A percentile compares a stretch with the other conserved stretches of the same genome.
These are phyloP conservation scores for Panicum miliaceum DNA, from an alignment of 176 grass and related monocot species.

Conservation along the genomic window DNA sequence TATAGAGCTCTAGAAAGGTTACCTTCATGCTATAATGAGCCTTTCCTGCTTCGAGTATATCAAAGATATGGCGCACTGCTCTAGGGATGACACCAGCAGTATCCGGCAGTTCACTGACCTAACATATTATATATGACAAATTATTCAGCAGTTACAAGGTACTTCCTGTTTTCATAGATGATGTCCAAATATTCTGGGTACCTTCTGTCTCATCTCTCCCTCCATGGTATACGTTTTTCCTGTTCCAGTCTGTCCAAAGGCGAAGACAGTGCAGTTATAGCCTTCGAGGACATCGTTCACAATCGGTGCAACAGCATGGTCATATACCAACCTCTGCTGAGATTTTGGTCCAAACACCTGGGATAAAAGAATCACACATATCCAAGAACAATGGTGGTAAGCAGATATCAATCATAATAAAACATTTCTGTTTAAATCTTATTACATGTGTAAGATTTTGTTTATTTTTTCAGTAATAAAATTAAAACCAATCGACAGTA, in stretches of 20 bases:
- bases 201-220: slow-evolving; percentile 79
- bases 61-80: slow-evolving; percentile 79
- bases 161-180: background rate
- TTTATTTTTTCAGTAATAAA: background rate
- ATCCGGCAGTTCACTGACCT: slow-evolving; percentile 57
- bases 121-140: slow-evolving; percentile 36
- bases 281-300: slow-evolving; percentile 82
- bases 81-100: slow-evolving; percentile 91
- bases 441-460: background rate
- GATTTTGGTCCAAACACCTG: slow-evolving; percentile 88
- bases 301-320: slow-evolving; percentile 67
- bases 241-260: slow-evolving; percentile 89
- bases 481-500: background rate
- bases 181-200: slow-evolving; percentile 32
- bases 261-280: slow-evolving; percentile 92
- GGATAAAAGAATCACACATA: slow-evolving; percentile 27
- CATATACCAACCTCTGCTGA: slow-evolving; percentile 72
- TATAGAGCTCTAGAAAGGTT: slow-evolving; percentile 89
- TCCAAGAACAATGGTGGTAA: slow-evolving; percentile 33
- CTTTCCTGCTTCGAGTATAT: slow-evolving; percentile 63
- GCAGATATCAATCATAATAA: background rate
- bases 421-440: background rate
- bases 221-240: slow-evolving; percentile 97
- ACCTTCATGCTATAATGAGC: slow-evolving; percentile 82
- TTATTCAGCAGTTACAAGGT: slow-evolving; percentile 26